Conservation (phyloP, 2,329 filamentous ascomycete genomes). For the Aspergillus sp. region DNA sequence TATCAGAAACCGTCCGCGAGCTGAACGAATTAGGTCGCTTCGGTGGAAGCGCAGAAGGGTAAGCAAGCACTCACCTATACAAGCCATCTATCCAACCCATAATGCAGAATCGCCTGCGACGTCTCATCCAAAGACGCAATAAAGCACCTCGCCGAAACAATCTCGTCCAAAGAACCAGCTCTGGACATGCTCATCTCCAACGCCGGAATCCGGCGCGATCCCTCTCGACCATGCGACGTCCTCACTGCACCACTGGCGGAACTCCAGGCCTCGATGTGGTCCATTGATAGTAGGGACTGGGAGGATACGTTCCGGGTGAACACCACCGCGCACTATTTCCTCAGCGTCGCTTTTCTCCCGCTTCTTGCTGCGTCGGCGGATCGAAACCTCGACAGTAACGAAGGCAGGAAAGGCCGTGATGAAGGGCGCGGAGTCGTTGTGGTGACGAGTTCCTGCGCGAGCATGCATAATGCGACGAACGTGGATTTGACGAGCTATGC, state of each 20-base stretch:
- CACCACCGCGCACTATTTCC: constrained; percentile 52
- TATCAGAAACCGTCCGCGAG: constrained; percentile 38
- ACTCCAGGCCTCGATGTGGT: constrained; percentile 45
- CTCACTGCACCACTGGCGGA: constrained; percentile 43
- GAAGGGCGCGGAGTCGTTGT: constrained; percentile 49
- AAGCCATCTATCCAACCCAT: too few relatives aligned
- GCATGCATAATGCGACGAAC: constrained; percentile 55
- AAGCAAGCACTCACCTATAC: background rate
- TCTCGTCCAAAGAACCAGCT: constrained; percentile 36
- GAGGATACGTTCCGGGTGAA: constrained; percentile 49
- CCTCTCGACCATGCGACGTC: constrained; percentile 45
- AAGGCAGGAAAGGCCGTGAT: constrained; percentile 12
- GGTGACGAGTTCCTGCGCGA: constrained; percentile 53
- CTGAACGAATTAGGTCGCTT: constrained; percentile 40
- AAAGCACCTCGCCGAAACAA: constrained; percentile 25
- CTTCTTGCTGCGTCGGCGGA: constrained; percentile 44
- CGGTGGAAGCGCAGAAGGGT: constrained; percentile 21
- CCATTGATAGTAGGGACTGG: constrained; percentile 40
- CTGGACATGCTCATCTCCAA: constrained; percentile 52
- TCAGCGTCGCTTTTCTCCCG: constrained; percentile 48
- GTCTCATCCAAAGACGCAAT: constrained; percentile 42
- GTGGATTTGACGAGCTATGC: constrained; percentile 55
- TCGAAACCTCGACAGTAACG: constrained; percentile 23
- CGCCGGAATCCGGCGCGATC: constrained; percentile 50
- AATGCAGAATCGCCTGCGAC: background rate